Evolutionary conservation across 441 rosid genomes (phyloP), one percentile per base, ranked within the genome.

Genomic region (Erodium trifolium): DNA sequence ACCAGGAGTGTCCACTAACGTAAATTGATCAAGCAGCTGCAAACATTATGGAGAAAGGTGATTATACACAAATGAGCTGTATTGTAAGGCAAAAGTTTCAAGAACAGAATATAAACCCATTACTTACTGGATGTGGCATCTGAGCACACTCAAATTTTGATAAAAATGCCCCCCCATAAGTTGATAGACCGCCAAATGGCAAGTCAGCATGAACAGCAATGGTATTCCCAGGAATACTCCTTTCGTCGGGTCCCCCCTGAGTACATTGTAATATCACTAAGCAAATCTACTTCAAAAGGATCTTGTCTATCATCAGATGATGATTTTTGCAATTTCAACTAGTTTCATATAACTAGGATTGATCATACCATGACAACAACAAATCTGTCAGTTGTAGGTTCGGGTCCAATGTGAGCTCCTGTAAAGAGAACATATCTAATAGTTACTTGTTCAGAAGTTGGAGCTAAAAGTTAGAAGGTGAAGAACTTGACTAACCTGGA

Each of bases 321-420:
- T 5, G 45, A 39, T 39, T 39, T 39, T 6, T 39, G 9, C 6
- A 9, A 39, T 39, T 39, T 0, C 9, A 9, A 9, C 45, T 51
- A 51, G 59, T 39, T 39, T 39, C 45, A 3, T 14, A 13, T 4
- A 14, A 51, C 17, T n/a, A 13, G 2, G 14, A 51, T 14, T 51
- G n/a, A 51, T 18, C 62, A 63, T 93, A 93, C 27, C 27, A 23
- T 23, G 27, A 23, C 27, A 23, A 23, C 27, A 23, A 23, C 27
- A 23, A 23, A 23, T 23, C 27, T 23, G 27, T 23, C 27, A 23
- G 27, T 23, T 23, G 27, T 23, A 23, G 27, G 27, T 23, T 97
- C 99, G 27, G 99, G 97, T 76, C 97, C 97, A 78, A 89, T 89
- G 77, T 93, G 97, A 70, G 96, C 92, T 78, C 99, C 99, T 93